phyloP scores from a whole-genome alignment of 2,329 filamentous ascomycete species.

The Aquanectria penicillioides region DNA sequence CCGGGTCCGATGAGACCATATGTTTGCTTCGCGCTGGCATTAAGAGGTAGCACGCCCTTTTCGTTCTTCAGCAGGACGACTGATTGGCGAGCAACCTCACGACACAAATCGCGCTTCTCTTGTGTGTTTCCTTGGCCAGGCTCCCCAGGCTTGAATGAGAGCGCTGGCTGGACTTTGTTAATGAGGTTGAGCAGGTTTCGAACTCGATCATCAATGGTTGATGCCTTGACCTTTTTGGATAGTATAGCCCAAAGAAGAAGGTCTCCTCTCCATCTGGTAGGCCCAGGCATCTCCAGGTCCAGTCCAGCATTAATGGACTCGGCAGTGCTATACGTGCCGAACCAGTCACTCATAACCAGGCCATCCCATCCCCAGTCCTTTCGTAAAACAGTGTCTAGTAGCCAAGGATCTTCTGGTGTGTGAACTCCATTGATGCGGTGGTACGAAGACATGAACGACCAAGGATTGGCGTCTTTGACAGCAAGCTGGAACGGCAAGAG shows the following conservation, averaged over 20 bases:
- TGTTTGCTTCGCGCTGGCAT: slow-evolving; percentile 42
- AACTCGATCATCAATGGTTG: slow-evolving; percentile 33
- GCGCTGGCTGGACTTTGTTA: slow-evolving; percentile 4
- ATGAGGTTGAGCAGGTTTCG: slow-evolving; percentile 28
- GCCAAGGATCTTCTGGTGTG: not conserved
- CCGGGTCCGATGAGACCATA: slow-evolving; percentile 50
- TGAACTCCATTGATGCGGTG: slow-evolving; percentile 52
- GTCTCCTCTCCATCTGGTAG: slow-evolving; percentile 31
- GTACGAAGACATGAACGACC: slow-evolving; percentile 43
- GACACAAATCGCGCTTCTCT: slow-evolving; percentile 35
- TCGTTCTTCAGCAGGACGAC: slow-evolving; percentile 49
- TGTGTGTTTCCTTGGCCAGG: not conserved
- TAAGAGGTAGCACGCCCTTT: not conserved
- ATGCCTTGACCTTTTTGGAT: slow-evolving; percentile 27
- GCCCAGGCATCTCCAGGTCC: slow-evolving; percentile 48
- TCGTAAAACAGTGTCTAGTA: not conserved
- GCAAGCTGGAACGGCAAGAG: slow-evolving; percentile 50
- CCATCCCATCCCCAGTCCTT: slow-evolving; percentile 13
- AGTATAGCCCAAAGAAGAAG: slow-evolving; percentile 34
- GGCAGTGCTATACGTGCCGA: slow-evolving; percentile 36
- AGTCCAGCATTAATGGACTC: slow-evolving; percentile 38
- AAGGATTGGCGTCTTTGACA: slow-evolving; percentile 47
- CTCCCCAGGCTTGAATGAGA: not conserved
- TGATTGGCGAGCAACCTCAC: slow-evolving; percentile 57
- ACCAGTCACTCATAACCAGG: slow-evolving; percentile 47